phyloP scores from a whole-genome alignment of 371 early-diverging fungal species.

The Apophysomyces sp. region DNA sequence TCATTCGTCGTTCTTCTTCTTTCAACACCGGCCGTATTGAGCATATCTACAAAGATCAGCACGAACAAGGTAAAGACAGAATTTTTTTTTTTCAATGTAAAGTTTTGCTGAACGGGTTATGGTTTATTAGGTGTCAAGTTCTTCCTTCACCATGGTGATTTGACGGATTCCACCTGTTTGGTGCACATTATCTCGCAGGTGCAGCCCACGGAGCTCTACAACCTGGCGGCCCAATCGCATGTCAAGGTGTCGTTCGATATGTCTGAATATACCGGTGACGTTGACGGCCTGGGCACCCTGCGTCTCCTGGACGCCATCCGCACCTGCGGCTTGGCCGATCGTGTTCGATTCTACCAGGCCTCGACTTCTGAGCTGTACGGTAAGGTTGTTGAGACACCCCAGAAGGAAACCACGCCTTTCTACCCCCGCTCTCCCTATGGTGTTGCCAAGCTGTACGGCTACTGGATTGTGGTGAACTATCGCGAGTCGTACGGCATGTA shows the following conservation, averaged over 20 bases:
- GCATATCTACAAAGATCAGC: constrained; percentile 76
- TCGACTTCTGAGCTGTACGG: constrained; percentile 81
- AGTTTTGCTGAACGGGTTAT: background rate
- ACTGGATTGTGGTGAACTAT: constrained; percentile 81
- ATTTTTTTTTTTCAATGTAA: background rate
- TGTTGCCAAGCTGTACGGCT: constrained; percentile 81
- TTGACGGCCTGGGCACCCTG: constrained; percentile 84
- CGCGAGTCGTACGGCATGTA: constrained; percentile 80
- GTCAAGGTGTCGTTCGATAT: constrained; percentile 87
- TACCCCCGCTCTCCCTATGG: constrained; percentile 85
- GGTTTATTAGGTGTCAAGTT: constrained; percentile 55
- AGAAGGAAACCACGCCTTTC: constrained; percentile 82
- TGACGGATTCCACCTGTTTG: constrained; percentile 79
- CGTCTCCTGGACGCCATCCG: constrained; percentile 80
- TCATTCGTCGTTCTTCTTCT: constrained; percentile 82
- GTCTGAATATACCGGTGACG: constrained; percentile 86
- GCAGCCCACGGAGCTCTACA: constrained; percentile 77
- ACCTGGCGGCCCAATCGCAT: constrained; percentile 75
- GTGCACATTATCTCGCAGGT: constrained; percentile 74
- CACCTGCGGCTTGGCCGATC: constrained; percentile 68
- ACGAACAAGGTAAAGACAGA: constrained; percentile 51
- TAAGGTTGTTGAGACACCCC: constrained; percentile 76
- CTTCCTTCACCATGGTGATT: constrained; percentile 82
- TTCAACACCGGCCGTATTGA: constrained; percentile 86
- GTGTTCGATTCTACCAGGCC: constrained; percentile 81